Evolutionary conservation across 768 basidiomycete species (phyloP).

Genomic region (Boletellus ananas): DNA sequence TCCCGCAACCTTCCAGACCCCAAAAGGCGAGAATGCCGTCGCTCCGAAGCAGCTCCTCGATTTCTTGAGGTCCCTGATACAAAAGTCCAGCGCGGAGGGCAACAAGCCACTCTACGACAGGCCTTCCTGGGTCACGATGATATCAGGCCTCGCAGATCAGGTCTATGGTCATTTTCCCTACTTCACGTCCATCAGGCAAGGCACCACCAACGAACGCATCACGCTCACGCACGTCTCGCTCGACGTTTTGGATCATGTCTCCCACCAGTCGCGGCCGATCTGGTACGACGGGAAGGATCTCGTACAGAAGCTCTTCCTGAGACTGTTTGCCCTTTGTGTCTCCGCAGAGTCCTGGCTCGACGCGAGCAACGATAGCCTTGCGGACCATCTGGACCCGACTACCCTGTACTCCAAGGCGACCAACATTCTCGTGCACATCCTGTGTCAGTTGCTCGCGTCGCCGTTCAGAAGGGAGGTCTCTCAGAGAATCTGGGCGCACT

Average conservation of each 20-base stretch:
- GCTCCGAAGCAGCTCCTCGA: conserved; percentile 40
- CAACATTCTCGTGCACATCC: conserved; percentile 40
- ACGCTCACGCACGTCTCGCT: conserved; percentile 51
- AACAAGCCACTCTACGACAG: conserved; percentile 33
- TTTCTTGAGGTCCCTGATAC: conserved; percentile 40
- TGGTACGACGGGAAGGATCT: conserved; percentile 44
- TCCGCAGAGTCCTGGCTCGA: conserved; percentile 60
- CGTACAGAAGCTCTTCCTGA: conserved; percentile 46
- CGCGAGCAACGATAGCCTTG: conserved; percentile 36
- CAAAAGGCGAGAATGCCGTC: conserved; percentile 20
- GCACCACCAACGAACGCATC: conserved; percentile 53
- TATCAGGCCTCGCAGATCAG: conserved; percentile 50
- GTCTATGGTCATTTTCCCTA: conserved; percentile 54
- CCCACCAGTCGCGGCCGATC: conserved; percentile 48
- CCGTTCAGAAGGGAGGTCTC: conserved; percentile 18
- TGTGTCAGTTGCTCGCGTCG: conserved; percentile 34
- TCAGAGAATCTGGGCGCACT: conserved; percentile 18
- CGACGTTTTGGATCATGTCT: conserved; percentile 50
- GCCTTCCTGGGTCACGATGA: conserved; percentile 46
- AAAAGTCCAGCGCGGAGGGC: conserved; percentile 33
- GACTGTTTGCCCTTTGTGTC: conserved; percentile 51
- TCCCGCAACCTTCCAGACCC: conserved; percentile 32
- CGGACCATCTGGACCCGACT: conserved; percentile 43
- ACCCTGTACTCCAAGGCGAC: conserved; percentile 47
- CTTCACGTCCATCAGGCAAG: conserved; percentile 48